Base-by-base conservation (phyloP, 805 yeast genomes). In the Saccharomycopsis fodiens region DNA sequence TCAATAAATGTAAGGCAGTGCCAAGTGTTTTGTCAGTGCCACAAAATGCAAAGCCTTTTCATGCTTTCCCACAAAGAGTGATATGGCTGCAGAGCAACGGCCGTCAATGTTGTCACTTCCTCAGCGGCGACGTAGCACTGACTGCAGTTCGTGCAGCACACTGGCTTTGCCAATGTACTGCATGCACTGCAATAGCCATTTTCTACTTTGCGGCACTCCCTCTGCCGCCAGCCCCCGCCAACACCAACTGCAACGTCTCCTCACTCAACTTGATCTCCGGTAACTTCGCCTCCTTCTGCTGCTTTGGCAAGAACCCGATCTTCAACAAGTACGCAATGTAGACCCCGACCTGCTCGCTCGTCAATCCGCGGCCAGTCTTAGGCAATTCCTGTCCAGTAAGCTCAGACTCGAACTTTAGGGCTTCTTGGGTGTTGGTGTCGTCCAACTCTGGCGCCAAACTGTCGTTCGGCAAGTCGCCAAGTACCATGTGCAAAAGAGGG, bases 381-480 rank as follows among this genome's bases (percentile, higher is more conserved):
- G 62, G 67, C 57, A 87, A 95, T 21, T 37, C 44, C 35, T 35
- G 22, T 12, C 85, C 86, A 1, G 87, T 73, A 77, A 79, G 76
- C 27, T 57, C 57, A 4, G 68, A 63, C 59, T 87, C 96, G 21
- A 63, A 68, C 47, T 65, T 67, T 59, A 93, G 74, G 0, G 89
- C 73, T n/a, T 61, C 60, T n/a, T 70, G 74, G 1, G 97, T 85
- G 61, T 93, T 89, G 3, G 71, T 44, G 55, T 94, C 98, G 58
- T 89, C 96, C 53, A 93, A 72, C 63, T 91, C 97, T 2, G 98
- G 97, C 8, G 98, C 97, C 64, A 80, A 85, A 27, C 97, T 85
- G 61, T 80, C 82, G 51, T 81, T 82, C 4, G 97, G 97, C 58
- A 93, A 74, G 60, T 89, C 82, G 58, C 88, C 98, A 54, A 94